These are phyloP conservation scores for Gyromitra esculenta DNA, from an alignment of 2,329 filamentous ascomycete genomes.

Conservation along the genomic window DNA sequence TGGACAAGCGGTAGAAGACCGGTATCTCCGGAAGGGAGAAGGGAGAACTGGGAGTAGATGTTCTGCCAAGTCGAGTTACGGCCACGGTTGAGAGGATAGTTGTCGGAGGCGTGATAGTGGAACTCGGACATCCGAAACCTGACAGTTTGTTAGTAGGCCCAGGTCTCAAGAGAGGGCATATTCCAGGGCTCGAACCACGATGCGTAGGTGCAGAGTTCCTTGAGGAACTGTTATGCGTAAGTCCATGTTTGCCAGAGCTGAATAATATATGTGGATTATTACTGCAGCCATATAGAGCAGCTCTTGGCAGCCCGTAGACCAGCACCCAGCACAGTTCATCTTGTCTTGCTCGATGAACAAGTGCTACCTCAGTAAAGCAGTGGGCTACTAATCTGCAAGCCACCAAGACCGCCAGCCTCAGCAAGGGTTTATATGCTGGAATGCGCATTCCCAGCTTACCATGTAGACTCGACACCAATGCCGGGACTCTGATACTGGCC, in stretches of 20 bases:
- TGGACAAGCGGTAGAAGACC: constrained; percentile 53
- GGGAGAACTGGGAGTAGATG: constrained; percentile 64
- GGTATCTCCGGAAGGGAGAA: constrained; percentile 58
- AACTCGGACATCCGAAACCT: constrained; percentile 66
- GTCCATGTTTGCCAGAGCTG: background rate
- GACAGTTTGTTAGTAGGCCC: constrained; percentile 62
- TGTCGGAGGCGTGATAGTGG: constrained; percentile 65
- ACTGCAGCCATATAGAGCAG: background rate
- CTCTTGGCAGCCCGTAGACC: no score
- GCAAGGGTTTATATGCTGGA: no score
- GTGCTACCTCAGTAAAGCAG: no score
- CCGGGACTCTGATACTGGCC: background rate
- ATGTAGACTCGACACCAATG: no score
- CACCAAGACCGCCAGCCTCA: no score
- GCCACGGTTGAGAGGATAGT: constrained; percentile 64
- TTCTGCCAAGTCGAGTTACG: constrained; percentile 63
- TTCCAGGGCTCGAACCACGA: constrained; percentile 23
- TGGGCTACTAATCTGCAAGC: no score
- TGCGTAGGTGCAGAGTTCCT: constrained; percentile 51
- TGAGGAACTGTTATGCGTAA: constrained; percentile 43
- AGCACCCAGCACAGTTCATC: no score
- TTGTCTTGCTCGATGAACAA: no score
- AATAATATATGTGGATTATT: background rate
- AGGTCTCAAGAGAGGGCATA: constrained; percentile 61
- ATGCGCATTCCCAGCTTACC: no score